phyloP scores from a whole-genome alignment of 768 basidiomycete genomes.

The Pisolithus albus region DNA sequence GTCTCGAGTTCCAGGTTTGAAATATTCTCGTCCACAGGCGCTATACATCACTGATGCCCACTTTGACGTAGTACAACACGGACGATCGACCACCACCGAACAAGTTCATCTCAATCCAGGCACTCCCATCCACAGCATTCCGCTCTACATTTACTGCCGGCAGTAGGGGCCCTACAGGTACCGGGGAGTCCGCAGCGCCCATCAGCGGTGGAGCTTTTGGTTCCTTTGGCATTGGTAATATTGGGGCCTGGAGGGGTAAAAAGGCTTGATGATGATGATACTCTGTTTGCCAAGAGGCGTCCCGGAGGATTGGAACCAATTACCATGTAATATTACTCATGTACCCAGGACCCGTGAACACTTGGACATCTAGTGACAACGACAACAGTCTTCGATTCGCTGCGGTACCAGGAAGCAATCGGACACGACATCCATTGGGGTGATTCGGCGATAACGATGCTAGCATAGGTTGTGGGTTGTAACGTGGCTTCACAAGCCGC shows the following conservation, averaged over 20 bases:
- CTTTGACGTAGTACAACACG: conserved; percentile 60
- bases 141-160: conserved; percentile 53
- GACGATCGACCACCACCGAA: conserved; percentile 77
- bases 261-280: conserved; percentile 15
- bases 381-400: no score
- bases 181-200: conserved; percentile 19
- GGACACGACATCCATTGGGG: no score
- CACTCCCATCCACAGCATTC: conserved; percentile 59
- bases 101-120: conserved; percentile 77
- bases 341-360: no score
- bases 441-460: no score
- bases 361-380: no score
- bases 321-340: no score
- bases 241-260: conserved; percentile 27
- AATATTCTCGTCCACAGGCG: not conserved
- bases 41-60: not conserved
- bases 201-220: conserved; percentile 38
- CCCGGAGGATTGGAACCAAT: no score
- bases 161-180: conserved; percentile 17
- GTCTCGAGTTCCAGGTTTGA: conserved; percentile 84
- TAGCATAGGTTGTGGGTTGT: no score
- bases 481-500: no score
- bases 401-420: no score
- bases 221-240: conserved; percentile 40
- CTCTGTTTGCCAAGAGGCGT: not conserved